Percentiles rank a stretch among this genome's conserved stretches.
These are phyloP conservation scores for Corymbia citriodora DNA, from an alignment of 441 rosid species.

Conservation along the genomic window DNA sequence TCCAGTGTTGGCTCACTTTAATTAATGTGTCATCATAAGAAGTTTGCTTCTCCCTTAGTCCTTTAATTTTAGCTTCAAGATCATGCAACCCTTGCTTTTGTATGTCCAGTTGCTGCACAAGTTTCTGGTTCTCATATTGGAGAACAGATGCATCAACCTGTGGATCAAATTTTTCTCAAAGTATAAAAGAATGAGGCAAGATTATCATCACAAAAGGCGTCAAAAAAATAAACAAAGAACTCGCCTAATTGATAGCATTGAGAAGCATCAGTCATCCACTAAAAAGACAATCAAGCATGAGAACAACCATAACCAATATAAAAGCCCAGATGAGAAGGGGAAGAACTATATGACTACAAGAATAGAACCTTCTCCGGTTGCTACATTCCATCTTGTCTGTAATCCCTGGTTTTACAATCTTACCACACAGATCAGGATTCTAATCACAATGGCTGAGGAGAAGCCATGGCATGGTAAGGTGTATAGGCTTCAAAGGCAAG, in stretches of 20 bases:
- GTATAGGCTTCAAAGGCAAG: not conserved
- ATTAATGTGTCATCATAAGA: conserved; percentile 63
- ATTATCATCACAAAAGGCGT: not conserved
- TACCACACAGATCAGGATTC: not conserved
- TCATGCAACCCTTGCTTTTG: conserved; percentile 70
- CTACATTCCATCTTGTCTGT: not conserved
- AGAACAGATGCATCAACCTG: conserved; percentile 80
- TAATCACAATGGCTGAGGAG: not conserved
- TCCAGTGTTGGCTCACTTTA: conserved; percentile 66
- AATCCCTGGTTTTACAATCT: not conserved
- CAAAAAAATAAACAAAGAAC: not conserved
- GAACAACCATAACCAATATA: not conserved
- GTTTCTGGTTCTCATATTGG: conserved; percentile 79
- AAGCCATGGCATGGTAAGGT: not conserved
- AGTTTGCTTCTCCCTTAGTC: conserved; percentile 45
- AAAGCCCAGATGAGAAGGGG: not conserved
- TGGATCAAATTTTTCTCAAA: not conserved
- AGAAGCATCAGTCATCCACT: not conserved
- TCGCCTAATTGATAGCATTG: not conserved
- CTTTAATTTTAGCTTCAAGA: conserved; percentile 54
- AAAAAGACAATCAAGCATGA: not conserved
- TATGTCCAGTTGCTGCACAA: conserved; percentile 67
- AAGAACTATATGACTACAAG: not conserved
- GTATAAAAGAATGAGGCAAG: not conserved
- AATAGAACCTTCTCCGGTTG: not conserved